These are phyloP conservation scores for Claviceps africana DNA, from an alignment of 2,329 filamentous ascomycete species.

Conservation along the genomic window DNA sequence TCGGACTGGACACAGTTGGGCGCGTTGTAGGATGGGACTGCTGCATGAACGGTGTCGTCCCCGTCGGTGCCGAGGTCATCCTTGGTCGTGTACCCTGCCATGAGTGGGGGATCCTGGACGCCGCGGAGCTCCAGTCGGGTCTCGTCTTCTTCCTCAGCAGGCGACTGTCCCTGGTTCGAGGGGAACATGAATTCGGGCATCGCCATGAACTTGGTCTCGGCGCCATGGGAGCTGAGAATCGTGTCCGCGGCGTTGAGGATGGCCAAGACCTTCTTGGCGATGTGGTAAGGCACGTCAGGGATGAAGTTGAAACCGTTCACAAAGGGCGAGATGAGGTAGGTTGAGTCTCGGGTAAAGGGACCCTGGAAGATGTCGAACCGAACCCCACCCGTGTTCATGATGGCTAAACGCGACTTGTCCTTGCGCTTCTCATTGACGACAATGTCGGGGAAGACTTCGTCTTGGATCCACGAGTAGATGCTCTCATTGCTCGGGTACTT, in stretches of 20 bases:
- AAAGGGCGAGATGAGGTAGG: slow-evolving; percentile 80
- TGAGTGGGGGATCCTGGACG: slow-evolving; percentile 21
- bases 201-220: slow-evolving; percentile 32
- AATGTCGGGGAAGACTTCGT: slow-evolving; percentile 57
- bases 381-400: slow-evolving; percentile 81
- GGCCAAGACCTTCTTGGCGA: slow-evolving; percentile 54
- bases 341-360: slow-evolving; percentile 74
- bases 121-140: slow-evolving; percentile 19
- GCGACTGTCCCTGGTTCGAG: slow-evolving; percentile 1
- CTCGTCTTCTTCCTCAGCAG: slow-evolving; percentile 9
- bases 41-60: slow-evolving; percentile 75
- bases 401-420: slow-evolving; percentile 51
- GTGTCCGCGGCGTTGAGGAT: slow-evolving; percentile 41
- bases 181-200: slow-evolving; percentile 32
- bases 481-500: slow-evolving; percentile 60
- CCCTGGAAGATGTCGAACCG: slow-evolving; percentile 95
- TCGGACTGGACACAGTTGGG: slow-evolving; percentile 73
- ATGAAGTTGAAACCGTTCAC: slow-evolving; percentile 64
- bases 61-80: slow-evolving; percentile 76
- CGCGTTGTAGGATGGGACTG: slow-evolving; percentile 59
- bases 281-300: slow-evolving; percentile 64
- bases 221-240: slow-evolving; percentile 26
- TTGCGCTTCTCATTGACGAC: slow-evolving; percentile 43
- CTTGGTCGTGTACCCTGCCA: slow-evolving; percentile 69
- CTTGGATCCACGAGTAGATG: slow-evolving; percentile 69